These are phyloP conservation scores for Sporothrix pseudoabietina DNA, from an alignment of 2,329 filamentous ascomycete genomes.

Conservation along the genomic window DNA sequence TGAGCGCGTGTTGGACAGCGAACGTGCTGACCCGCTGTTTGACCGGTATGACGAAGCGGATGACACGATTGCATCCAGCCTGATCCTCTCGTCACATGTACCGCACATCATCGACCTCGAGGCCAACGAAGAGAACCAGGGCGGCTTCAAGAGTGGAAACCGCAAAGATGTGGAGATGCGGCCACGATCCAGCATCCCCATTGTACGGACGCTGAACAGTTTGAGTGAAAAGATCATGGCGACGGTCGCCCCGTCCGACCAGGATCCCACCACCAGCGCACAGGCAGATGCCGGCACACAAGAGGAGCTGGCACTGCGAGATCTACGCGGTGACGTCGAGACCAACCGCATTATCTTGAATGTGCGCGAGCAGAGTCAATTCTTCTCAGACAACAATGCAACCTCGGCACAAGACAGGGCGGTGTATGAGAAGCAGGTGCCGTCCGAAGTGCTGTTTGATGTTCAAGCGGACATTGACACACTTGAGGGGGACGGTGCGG, in stretches of 20 bases:
- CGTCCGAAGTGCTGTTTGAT: constrained; percentile 65
- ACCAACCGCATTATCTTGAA: constrained; percentile 81
- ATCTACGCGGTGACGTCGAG: constrained; percentile 73
- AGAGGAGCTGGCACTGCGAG: constrained; percentile 73
- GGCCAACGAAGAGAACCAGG: constrained; percentile 93
- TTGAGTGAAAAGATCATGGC: constrained; percentile 93
- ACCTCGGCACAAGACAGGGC: constrained; percentile 49
- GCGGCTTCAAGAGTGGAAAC: constrained; percentile 78
- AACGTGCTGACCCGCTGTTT: constrained; percentile 75
- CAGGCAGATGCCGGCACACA: constrained; percentile 73
- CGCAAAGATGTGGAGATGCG: constrained; percentile 88
- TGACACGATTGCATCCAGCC: constrained; percentile 58
- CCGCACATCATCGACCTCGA: constrained; percentile 90
- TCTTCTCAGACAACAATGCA: constrained; percentile 68
- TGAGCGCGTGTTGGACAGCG: constrained; percentile 77
- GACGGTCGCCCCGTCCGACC: constrained; percentile 77
- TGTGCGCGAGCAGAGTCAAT: constrained; percentile 81
- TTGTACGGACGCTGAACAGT: constrained; percentile 84
- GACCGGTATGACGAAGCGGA: constrained; percentile 80
- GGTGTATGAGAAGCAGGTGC: constrained; percentile 69
- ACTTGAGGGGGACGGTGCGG: constrained; percentile 51
- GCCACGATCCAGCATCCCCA: constrained; percentile 77
- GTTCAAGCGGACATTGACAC: constrained; percentile 64
- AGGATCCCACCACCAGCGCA: constrained; percentile 64
- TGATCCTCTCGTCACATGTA: constrained; percentile 65